Evolutionary conservation across 1,284 basidiomycete species (phyloP).

Genomic region (Pterula multifida): DNA sequence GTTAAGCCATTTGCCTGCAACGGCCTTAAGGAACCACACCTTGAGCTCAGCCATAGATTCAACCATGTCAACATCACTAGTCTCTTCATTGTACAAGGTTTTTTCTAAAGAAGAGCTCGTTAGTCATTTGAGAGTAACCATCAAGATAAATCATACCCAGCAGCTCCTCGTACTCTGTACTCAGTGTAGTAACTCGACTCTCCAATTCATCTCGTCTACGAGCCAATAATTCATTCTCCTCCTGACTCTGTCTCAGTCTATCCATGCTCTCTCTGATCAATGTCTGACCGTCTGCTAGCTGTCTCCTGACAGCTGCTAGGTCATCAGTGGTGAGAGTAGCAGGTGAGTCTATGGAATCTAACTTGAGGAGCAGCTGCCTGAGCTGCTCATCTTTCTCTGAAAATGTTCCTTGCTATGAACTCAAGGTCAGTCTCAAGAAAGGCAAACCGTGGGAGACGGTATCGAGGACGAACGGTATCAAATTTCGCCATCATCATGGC

Average conservation of each 20-base stretch:
- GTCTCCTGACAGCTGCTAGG: slow-evolving; percentile 68
- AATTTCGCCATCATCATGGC: slow-evolving; percentile 99
- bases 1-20: slow-evolving; percentile 10
- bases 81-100: slow-evolving; percentile 75
- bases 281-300: slow-evolving; percentile 83
- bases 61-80: slow-evolving; percentile 66
- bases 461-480: slow-evolving; percentile 62
- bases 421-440: slow-evolving; percentile 5
- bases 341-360: slow-evolving; percentile 65
- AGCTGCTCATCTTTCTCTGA: slow-evolving; percentile 92
- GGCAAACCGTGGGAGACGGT: slow-evolving; percentile 8
- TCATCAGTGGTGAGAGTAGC: slow-evolving; percentile 66
- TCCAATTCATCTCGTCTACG: slow-evolving; percentile 86
- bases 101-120: slow-evolving; percentile 43
- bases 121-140: slow-evolving; percentile 7
- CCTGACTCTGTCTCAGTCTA: slow-evolving; percentile 78
- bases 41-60: slow-evolving; percentile 86
- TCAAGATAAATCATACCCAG: slow-evolving; percentile 46
- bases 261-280: slow-evolving; percentile 85
- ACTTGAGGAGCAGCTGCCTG: slow-evolving; percentile 70
- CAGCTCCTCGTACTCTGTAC: slow-evolving; percentile 93
- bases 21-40: slow-evolving; percentile 32
- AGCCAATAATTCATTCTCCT: slow-evolving; percentile 82
- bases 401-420: slow-evolving; percentile 64
- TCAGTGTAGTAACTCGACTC: slow-evolving; percentile 67